Base-by-base conservation (phyloP, 495 filamentous ascomycete species). In the Lepidopterella palustris region DNA sequence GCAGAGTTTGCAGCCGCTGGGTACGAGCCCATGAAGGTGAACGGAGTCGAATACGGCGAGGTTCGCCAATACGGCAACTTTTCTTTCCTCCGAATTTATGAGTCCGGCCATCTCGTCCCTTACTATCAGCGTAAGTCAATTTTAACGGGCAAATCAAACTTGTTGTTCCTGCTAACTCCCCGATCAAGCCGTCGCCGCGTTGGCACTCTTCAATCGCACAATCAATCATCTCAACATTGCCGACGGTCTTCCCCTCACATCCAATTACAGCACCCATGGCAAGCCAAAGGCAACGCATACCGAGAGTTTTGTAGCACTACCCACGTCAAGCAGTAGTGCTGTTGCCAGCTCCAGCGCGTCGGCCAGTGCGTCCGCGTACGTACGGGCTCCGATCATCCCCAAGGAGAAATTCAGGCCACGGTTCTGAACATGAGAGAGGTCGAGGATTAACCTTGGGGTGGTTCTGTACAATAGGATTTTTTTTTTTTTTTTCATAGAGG, bases 241-340 rank as follows among this genome's bases (percentile, higher is more conserved):
- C 1, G 53, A 45, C 18, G 60, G 60, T n/a, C 32, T 45, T 20
- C 63, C 71, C 60, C 67, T 84, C 31, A 79, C 72, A 29, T 59
- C 71, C 0, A 75, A 72, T 21, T 79, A 76, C 56, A 71, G 66
- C 26, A 80, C 76, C 0, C 68, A 71, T 39, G 82, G 82, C 0
- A 69, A 71, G 4, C 72, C 75, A 0, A 76, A 71, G 48, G 77
- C 80, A 5, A 86, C 82, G 28, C 81, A 84, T 69, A 83, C 82
- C 0, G 74, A 83, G 63, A 71, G 75, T 5, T 84, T 73, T 62
- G 79, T 80, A 42, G 68, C 78, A 6, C 62, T 82, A 61, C 72
- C 79, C n/a, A 3, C 35, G 20, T 55, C 58, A 32, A 42, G 47
- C 23, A 10, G 35, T 42, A 42, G 35, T 42, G 35, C 18, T 13